Percentiles rank a stretch among this genome's conserved stretches.
Evolutionary conservation across 176 grass and related monocot genomes (phyloP).

Genomic region (Triticum aestivum): DNA sequence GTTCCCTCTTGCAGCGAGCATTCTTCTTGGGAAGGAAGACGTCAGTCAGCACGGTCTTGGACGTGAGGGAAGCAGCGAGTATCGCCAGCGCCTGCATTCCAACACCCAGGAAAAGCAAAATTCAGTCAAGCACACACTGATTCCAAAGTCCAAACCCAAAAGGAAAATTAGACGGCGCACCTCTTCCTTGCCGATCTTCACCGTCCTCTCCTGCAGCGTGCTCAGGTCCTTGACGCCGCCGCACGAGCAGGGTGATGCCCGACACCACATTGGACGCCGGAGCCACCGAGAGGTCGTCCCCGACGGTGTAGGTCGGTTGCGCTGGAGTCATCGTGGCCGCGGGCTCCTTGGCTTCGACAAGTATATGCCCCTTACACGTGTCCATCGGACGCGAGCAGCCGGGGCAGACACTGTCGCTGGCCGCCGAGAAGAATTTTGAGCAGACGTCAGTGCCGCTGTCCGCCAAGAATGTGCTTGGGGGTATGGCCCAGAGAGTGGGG

Average conservation of each 20-base stretch:
- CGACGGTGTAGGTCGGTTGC: not conserved
- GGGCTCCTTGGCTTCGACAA: not conserved
- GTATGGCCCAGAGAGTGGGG: no score
- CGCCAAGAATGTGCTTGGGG: no score
- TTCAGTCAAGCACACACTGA: not conserved
- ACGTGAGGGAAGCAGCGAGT: conserved; percentile 27
- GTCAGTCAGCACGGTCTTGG: conserved; percentile 21
- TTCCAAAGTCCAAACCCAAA: no score
- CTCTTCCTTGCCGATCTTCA: conserved; percentile 34
- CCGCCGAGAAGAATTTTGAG: not conserved
- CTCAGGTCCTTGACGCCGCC: conserved; percentile 20
- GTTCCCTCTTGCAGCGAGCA: conserved; percentile 16
- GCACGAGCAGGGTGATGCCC: not conserved
- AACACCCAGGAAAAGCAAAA: not conserved
- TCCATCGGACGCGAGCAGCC: not conserved
- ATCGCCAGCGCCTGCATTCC: conserved; percentile 24
- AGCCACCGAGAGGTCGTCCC: conserved; percentile 20
- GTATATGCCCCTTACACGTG: not conserved
- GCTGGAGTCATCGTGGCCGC: not conserved
- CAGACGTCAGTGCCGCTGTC: not conserved
- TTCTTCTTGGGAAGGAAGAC: conserved; percentile 10
- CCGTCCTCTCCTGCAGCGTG: not conserved
- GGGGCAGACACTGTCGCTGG: not conserved
- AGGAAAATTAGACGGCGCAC: not conserved
- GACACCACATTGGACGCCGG: conserved; percentile 25